phyloP scores from a whole-genome alignment of 2,329 filamentous ascomycete genomes.

The Aspergillus thermomutatus region DNA sequence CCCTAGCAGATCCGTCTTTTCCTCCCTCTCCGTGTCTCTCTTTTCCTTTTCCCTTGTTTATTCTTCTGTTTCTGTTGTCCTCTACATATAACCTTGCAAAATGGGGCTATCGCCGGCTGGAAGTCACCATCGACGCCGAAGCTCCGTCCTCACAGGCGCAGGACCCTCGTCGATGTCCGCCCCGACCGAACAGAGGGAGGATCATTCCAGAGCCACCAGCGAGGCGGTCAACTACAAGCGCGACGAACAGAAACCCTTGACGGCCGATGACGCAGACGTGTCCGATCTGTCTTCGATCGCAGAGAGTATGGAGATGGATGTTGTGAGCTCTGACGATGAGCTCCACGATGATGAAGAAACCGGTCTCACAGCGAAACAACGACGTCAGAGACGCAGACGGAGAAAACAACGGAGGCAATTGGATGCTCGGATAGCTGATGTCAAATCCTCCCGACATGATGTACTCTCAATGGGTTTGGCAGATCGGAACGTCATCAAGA shows the following conservation, averaged over 20 bases:
- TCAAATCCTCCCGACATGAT: slow-evolving; percentile 64
- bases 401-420: slow-evolving; percentile 65
- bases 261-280: slow-evolving; percentile 33
- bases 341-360: slow-evolving; percentile 85
- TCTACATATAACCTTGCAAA: slow-evolving; percentile 6
- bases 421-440: slow-evolving; percentile 65
- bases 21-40: background rate
- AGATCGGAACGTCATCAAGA: slow-evolving; percentile 68
- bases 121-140: slow-evolving; percentile 38
- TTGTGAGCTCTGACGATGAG: slow-evolving; percentile 66
- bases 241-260: slow-evolving; percentile 34
- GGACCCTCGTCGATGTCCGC: slow-evolving; percentile 49
- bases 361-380: slow-evolving; percentile 72
- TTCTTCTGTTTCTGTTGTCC: background rate
- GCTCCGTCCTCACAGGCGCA: slow-evolving; percentile 36
- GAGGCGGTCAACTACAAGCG: slow-evolving; percentile 24
- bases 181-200: slow-evolving; percentile 34
- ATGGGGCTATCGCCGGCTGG: slow-evolving; percentile 34
- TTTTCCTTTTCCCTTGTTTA: background rate
- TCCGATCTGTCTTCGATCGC: slow-evolving; percentile 43
- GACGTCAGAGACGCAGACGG: slow-evolving; percentile 61
- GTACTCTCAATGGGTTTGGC: slow-evolving; percentile 59
- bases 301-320: slow-evolving; percentile 53
- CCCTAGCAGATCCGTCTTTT: slow-evolving; percentile 3
- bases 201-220: slow-evolving; percentile 22